Evolutionary conservation across 176 grass and related monocot species (phyloP), one percentile per base, ranked within the genome.

Genomic region (Eragrostis nindensis): DNA sequence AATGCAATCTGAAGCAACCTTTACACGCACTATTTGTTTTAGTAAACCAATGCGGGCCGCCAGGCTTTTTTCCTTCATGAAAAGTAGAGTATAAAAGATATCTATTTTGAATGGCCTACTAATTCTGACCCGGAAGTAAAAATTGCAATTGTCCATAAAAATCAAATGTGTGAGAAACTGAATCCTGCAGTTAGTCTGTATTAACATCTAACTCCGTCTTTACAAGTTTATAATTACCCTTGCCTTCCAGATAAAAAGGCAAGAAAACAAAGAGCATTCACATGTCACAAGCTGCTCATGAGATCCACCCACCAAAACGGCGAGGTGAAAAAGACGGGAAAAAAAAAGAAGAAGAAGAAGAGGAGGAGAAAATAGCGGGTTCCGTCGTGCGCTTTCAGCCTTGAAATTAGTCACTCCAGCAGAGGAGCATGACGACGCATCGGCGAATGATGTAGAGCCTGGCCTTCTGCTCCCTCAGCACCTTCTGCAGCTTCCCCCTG

Each of bases 361-460:
- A 27, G 26, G 5, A 36, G 11, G 39, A 25, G 50, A 9, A 7
- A 7, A 22, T n/a, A 19, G 6, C 18, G n/a, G 55, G 24, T 57
- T 4, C 8, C 8, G 32, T 36, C 32, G 25, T 46, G 44, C 10
- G 71, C 67, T 29, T n/a, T 41, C 38, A 62, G n/a, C 22, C 7
- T 27, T 43, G 32, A 41, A 8, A 36, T 85, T 77, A 90, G 70
- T 88, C 86, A 47, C 62, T 91, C 85, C 91, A 91, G 60, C 82
- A 87, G 62, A 94, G 82, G 65, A 94, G 88, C 88, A 94, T 81
- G 73, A 94, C 78, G 19, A 94, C 86, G 24, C 91, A 94, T 42
- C 82, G 85, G 12, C 88, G 84, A 61, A 94, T 94, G 78, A 94
- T 94, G 88, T 88, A 94, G 14, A 94, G 68, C 82, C 83, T 75